phyloP scores from a whole-genome alignment of 2,329 filamentous ascomycete genomes.

The Ophiocordyceps polyrhachis-furcata region DNA sequence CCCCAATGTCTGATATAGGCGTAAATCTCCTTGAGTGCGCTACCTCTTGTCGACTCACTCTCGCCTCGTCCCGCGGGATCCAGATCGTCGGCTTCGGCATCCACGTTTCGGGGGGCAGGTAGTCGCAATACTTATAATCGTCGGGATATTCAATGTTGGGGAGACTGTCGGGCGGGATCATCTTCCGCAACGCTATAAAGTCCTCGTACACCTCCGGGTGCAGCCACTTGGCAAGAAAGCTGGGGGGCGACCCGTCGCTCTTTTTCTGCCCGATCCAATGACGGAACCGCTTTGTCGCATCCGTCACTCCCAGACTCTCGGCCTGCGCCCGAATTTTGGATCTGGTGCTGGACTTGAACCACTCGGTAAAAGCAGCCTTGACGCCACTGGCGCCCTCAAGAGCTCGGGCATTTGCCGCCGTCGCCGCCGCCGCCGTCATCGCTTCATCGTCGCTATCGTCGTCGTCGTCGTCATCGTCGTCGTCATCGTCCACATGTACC shows the following conservation, averaged over 20 bases:
- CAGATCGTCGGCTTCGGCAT: constrained; percentile 51
- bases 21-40: constrained; percentile 52
- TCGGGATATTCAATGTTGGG: constrained; percentile 27
- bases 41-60: constrained; percentile 62
- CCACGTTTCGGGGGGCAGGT: constrained; percentile 47
- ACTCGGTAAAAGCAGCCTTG: constrained; percentile 12
- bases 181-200: constrained; percentile 49
- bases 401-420: constrained; percentile 11
- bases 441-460: constrained; percentile 6
- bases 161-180: constrained; percentile 40
- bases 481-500: constrained; percentile 9
- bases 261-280: constrained; percentile 10
- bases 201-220: constrained; percentile 61
- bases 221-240: constrained; percentile 47
- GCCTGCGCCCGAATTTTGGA: constrained; percentile 12
- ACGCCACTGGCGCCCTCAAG: constrained; percentile 20
- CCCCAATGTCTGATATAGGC: constrained; percentile 49
- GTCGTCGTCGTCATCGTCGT: constrained; percentile 10
- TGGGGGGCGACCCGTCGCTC: constrained; percentile 19
- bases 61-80: constrained; percentile 60
- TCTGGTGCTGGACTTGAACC: constrained; percentile 18
- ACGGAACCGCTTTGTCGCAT: constrained; percentile 10
- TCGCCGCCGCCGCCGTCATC: constrained; percentile 4
- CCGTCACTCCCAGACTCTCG: constrained; percentile 10
- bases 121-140: constrained; percentile 40